Conservation (phyloP, 768 basidiomycete genomes). For the Mycena galericulata region DNA sequence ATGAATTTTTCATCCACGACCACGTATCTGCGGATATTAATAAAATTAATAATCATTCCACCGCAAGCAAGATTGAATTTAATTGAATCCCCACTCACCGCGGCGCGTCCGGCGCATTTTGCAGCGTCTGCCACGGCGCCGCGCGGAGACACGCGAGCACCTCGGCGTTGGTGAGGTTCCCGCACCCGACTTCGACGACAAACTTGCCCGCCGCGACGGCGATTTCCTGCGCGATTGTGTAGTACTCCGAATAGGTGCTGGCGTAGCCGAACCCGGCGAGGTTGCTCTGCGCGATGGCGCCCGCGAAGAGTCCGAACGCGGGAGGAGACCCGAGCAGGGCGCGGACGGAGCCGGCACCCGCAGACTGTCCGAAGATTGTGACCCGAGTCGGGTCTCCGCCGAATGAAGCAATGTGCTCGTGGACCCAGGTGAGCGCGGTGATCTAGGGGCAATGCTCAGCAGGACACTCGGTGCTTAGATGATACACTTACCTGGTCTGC, state of each 20-base stretch:
- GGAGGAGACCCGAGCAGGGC: no score
- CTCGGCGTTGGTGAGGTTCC: constrained; percentile 40
- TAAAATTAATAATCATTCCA: neutral
- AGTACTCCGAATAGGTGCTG: constrained; percentile 61
- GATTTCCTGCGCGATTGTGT: constrained; percentile 56
- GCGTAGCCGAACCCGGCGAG: constrained; percentile 63
- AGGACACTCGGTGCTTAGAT: no score
- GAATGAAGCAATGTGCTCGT: constrained; percentile 65
- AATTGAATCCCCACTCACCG: constrained; percentile 1
- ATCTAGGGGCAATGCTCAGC: constrained; percentile 41
- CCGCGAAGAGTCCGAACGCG: constrained; percentile 55
- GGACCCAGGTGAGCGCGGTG: constrained; percentile 58
- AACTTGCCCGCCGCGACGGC: constrained; percentile 47
- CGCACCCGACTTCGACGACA: constrained; percentile 56
- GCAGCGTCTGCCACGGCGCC: constrained; percentile 49
- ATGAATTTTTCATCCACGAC: constrained; percentile 63
- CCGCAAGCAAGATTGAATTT: no score
- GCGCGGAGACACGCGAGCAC: constrained; percentile 53
- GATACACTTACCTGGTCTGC: constrained; percentile 54
- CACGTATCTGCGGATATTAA: constrained; percentile 44
- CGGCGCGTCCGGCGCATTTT: constrained; percentile 50
- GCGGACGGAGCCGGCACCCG: no score
- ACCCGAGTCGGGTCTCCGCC: no score
- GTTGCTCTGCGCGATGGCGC: constrained; percentile 59
- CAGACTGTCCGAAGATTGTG: no score